Percentiles rank a stretch among this genome's conserved stretches.
phyloP scores from a whole-genome alignment of 2,329 filamentous ascomycete species.

The Fusarium sp. region DNA sequence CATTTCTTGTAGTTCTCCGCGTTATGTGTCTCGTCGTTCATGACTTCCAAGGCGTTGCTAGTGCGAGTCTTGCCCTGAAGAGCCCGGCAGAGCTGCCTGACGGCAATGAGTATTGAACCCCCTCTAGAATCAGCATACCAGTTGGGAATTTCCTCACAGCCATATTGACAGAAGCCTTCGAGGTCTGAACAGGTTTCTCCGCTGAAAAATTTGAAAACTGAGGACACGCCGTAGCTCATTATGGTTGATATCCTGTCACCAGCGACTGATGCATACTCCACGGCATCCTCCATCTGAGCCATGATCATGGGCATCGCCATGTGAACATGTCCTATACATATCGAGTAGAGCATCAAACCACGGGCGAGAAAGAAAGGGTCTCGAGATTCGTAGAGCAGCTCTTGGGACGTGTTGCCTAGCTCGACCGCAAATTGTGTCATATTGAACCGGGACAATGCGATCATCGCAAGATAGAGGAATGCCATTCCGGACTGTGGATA shows the following conservation, averaged over 20 bases:
- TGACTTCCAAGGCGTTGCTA: constrained; percentile 60
- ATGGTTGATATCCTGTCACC: constrained; percentile 78
- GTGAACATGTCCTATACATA: constrained; percentile 76
- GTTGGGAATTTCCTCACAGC: constrained; percentile 76
- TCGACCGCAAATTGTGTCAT: constrained; percentile 74
- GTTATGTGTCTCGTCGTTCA: constrained; percentile 74
- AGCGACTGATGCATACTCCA: constrained; percentile 71
- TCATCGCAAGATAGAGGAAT: constrained; percentile 73
- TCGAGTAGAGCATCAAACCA: constrained; percentile 72
- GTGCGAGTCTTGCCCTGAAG: constrained; percentile 76
- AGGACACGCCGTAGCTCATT: constrained; percentile 73
- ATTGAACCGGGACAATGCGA: constrained; percentile 74
- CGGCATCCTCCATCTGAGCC: constrained; percentile 67
- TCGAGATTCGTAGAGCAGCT: constrained; percentile 68
- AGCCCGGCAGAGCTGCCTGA: constrained; percentile 72
- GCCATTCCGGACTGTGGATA: constrained; percentile 75
- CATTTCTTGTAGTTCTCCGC: constrained; percentile 66
- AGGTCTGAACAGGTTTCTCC: constrained; percentile 74
- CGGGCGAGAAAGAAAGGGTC: constrained; percentile 73
- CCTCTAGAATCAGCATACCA: constrained; percentile 77
- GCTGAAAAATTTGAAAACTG: constrained; percentile 72
- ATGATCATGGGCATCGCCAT: constrained; percentile 67
- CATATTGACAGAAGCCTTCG: constrained; percentile 74
- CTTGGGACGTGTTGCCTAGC: constrained; percentile 68
- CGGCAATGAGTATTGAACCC: constrained; percentile 71